Evolutionary conservation across 768 basidiomycete genomes (phyloP).

Genomic region (Collybia sp.): DNA sequence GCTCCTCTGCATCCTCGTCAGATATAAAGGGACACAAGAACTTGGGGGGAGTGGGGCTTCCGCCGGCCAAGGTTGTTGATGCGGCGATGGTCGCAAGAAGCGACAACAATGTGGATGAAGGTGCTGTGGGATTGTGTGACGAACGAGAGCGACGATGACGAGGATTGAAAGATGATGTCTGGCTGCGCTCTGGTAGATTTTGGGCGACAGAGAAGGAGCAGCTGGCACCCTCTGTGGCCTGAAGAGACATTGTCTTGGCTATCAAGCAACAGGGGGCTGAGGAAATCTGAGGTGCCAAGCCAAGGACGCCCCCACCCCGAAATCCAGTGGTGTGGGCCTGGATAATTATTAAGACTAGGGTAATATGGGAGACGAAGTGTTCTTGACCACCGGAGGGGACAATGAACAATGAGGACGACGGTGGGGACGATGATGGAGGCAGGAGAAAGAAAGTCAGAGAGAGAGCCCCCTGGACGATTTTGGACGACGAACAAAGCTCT

Average conservation of each 20-base stretch:
- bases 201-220: conserved; percentile 14
- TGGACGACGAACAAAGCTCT: conserved; percentile 10
- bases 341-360: conserved; percentile 5
- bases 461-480: conserved; percentile 4
- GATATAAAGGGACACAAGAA: conserved; percentile 57
- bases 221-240: conserved; percentile 18
- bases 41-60: conserved; percentile 48
- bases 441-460: conserved; percentile 9
- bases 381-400: conserved; percentile 10
- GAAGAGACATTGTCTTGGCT: conserved; percentile 49
- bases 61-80: conserved; percentile 38
- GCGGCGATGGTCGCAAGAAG: conserved; percentile 53
- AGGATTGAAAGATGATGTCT: conserved; percentile 7
- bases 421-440: conserved; percentile 16
- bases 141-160: conserved; percentile 16
- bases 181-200: not conserved
- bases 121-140: conserved; percentile 18
- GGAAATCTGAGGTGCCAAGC: conserved; percentile 30
- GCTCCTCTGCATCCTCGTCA: conserved; percentile 8
- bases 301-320: conserved; percentile 11
- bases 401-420: conserved; percentile 9
- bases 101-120: conserved; percentile 50
- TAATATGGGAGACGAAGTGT: conserved; percentile 1
- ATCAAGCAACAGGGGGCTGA: conserved; percentile 33
- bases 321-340: conserved; percentile 10